phyloP scores from a whole-genome alignment of 2,329 filamentous ascomycete species.

The Sporothrix euskadiensis region DNA sequence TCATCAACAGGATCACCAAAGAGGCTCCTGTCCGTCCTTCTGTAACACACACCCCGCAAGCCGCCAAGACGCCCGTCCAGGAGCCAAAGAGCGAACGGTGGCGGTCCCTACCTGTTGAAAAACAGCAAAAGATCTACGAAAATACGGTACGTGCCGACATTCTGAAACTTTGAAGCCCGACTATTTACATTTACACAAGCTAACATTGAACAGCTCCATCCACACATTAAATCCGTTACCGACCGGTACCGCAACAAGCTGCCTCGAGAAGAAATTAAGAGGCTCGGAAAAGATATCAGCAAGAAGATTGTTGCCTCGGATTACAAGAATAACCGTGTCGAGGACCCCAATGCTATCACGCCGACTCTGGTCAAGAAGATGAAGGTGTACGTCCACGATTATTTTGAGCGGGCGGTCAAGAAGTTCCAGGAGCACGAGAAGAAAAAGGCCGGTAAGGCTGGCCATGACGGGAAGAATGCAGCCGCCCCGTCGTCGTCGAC shows the following conservation, averaged over 20 bases:
- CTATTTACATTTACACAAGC: not conserved
- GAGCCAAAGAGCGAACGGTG: slow-evolving; percentile 70
- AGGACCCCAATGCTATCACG: slow-evolving; percentile 71
- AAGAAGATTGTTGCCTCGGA: slow-evolving; percentile 92
- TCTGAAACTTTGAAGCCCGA: too few species aligned
- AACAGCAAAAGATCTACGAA: slow-evolving; percentile 94
- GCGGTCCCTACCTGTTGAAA: slow-evolving; percentile 70
- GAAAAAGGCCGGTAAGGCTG: slow-evolving; percentile 53
- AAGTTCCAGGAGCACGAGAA: slow-evolving; percentile 72
- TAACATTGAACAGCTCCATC: slow-evolving; percentile 63
- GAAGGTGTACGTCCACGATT: slow-evolving; percentile 80
- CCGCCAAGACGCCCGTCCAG: slow-evolving; percentile 54
- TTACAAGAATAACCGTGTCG: slow-evolving; percentile 85
- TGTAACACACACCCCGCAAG: slow-evolving; percentile 65
- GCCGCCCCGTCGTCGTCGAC: not conserved
- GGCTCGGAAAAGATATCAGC: slow-evolving; percentile 65
- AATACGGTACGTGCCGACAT: slow-evolving; percentile 67
- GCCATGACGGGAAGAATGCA: not conserved
- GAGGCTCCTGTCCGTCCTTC: slow-evolving; percentile 53
- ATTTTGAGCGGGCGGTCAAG: slow-evolving; percentile 78
- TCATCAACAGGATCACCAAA: slow-evolving; percentile 81
- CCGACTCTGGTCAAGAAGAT: slow-evolving; percentile 79
- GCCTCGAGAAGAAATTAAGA: slow-evolving; percentile 72
- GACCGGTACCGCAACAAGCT: slow-evolving; percentile 86
- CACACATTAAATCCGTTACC: slow-evolving; percentile 80